Conservation (phyloP, 352 stramenopile genomes). For the Pythium aristosporum region DNA sequence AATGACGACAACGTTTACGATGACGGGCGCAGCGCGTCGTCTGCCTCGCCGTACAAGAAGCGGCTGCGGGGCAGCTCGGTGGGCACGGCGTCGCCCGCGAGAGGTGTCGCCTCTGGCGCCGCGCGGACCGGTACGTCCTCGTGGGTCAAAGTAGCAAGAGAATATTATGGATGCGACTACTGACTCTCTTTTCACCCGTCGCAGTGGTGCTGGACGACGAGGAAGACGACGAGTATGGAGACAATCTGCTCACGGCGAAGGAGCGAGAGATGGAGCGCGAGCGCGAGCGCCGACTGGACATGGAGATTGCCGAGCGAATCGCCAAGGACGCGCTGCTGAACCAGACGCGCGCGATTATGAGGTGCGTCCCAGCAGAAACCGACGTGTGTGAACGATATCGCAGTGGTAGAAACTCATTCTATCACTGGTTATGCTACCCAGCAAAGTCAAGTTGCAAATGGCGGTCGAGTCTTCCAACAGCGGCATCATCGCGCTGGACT, state of each 20-base stretch:
- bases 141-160: neutral
- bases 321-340: slow-evolving; percentile 56
- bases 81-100: slow-evolving; percentile 4
- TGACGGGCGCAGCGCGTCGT: slow-evolving; percentile 1
- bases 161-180: no score
- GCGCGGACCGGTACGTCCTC: neutral
- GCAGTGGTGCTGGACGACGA: slow-evolving; percentile 30
- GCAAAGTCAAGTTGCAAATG: slow-evolving; percentile 35
- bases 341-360: slow-evolving; percentile 62
- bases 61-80: neutral
- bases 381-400: no score
- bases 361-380: slow-evolving; percentile 17
- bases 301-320: slow-evolving; percentile 51
- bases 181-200: no score
- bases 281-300: slow-evolving; percentile 44
- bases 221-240: slow-evolving; percentile 26
- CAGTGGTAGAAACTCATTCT: neutral
- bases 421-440: slow-evolving; percentile 11
- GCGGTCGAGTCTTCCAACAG: neutral
- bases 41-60: slow-evolving; percentile 13
- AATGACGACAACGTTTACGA: slow-evolving; percentile 7
- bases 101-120: neutral
- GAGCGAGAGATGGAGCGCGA: slow-evolving; percentile 39
- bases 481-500: slow-evolving; percentile 60
- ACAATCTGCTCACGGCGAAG: slow-evolving; percentile 4